Evolutionary conservation across 352 stramenopile species (phyloP).

Genomic region (Globisporangium camurandrum): DNA sequence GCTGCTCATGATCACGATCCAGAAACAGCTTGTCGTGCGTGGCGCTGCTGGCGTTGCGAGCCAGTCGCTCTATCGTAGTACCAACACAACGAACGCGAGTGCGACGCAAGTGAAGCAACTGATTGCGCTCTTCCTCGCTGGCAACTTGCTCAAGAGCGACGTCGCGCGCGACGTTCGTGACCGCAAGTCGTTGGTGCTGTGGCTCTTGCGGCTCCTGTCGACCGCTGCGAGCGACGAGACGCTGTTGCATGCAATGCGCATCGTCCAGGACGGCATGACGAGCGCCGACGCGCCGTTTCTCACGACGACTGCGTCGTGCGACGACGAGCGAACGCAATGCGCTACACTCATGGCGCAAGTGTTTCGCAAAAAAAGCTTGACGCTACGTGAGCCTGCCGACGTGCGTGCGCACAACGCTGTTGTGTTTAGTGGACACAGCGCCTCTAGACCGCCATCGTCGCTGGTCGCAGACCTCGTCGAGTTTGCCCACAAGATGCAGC

Average conservation of each 20-base stretch:
- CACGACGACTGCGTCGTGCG: constrained; percentile 4
- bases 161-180: constrained; percentile 45
- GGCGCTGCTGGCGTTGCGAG: constrained; percentile 10
- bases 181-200: constrained; percentile 50
- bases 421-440: constrained; percentile 13
- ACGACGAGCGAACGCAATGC: constrained; percentile 10
- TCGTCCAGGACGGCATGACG: constrained; percentile 45
- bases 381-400: constrained; percentile 15
- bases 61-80: no score
- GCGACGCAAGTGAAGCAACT: constrained; percentile 58
- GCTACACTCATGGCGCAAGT: constrained; percentile 27
- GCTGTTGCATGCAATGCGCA: constrained; percentile 48
- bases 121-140: constrained; percentile 70
- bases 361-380: constrained; percentile 38
- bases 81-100: constrained; percentile 6
- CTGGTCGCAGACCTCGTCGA: constrained; percentile 29
- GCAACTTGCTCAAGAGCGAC: constrained; percentile 50
- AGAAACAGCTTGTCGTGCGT: constrained; percentile 66
- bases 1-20: constrained; percentile 80
- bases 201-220: constrained; percentile 63
- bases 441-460: neutral
- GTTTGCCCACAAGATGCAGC: constrained; percentile 36
- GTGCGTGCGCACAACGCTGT: constrained; percentile 11
- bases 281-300: constrained; percentile 2
- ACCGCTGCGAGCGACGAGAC: constrained; percentile 53